These are phyloP conservation scores for Dictyophora rubrovolvata DNA, from an alignment of 768 basidiomycete genomes.

Conservation along the genomic window DNA sequence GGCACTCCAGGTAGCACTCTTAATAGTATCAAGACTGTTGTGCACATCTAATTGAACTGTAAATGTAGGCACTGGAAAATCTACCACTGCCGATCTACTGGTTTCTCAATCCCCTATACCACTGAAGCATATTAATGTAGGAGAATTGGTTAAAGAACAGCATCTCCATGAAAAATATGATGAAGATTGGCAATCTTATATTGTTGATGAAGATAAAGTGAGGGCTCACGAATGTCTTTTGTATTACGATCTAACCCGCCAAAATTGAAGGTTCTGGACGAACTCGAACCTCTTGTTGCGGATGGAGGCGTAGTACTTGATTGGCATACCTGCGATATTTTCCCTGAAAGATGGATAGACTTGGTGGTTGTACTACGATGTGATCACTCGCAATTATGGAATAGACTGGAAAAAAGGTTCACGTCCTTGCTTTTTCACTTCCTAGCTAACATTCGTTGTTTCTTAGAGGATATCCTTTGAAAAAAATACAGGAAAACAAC, in stretches of 20 bases:
- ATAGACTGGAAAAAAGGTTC: slow-evolving; percentile 82
- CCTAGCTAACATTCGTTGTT: slow-evolving; percentile 1
- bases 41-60: not conserved
- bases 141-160: slow-evolving; percentile 80
- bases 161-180: slow-evolving; percentile 78
- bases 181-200: slow-evolving; percentile 91
- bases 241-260: not conserved
- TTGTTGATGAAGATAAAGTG: slow-evolving; percentile 94
- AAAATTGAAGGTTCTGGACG: slow-evolving; percentile 66
- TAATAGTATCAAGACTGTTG: slow-evolving; percentile 15
- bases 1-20: slow-evolving; percentile 90
- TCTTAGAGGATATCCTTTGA: slow-evolving; percentile 68
- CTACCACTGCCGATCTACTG: slow-evolving; percentile 84
- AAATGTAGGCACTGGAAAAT: slow-evolving; percentile 46
- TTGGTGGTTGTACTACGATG: slow-evolving; percentile 88
- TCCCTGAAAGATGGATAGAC: slow-evolving; percentile 95
- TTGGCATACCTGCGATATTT: slow-evolving; percentile 90
- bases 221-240: slow-evolving; percentile 14
- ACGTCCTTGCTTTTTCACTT: not conserved
- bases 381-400: slow-evolving; percentile 80
- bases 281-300: slow-evolving; percentile 62
- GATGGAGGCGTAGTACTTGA: slow-evolving; percentile 79
- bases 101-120: slow-evolving; percentile 59
- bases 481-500: slow-evolving; percentile 98
- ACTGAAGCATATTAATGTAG: slow-evolving; percentile 78